Percentiles rank a stretch among this genome's conserved stretches.
phyloP scores from a whole-genome alignment of 257 asterid genomes.

The Euphrasia confusa region DNA sequence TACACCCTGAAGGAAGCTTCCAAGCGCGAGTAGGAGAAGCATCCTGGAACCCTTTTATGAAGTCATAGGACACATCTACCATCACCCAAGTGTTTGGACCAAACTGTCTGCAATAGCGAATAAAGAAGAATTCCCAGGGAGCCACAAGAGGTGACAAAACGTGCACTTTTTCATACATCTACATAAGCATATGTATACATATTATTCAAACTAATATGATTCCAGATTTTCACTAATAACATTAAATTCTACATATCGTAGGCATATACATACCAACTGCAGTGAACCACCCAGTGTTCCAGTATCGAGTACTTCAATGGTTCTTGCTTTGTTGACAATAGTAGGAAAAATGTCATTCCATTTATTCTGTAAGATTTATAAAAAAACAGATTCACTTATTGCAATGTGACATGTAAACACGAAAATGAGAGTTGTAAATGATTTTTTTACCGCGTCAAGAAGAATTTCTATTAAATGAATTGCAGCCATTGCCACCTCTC shows the following conservation, averaged over 20 bases:
- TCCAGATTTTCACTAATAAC: not conserved
- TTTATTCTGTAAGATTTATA: slow-evolving; percentile 37
- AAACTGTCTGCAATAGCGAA: slow-evolving; percentile 52
- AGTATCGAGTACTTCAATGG: slow-evolving; percentile 43
- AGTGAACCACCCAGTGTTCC: slow-evolving; percentile 44
- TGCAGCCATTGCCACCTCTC: slow-evolving; percentile 49
- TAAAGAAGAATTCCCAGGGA: slow-evolving; percentile 57
- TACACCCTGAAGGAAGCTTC: slow-evolving; percentile 77
- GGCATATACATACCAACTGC: slow-evolving; percentile 36
- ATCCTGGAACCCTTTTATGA: slow-evolving; percentile 35
- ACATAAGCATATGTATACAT: slow-evolving; percentile 3
- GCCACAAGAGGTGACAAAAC: slow-evolving; percentile 68
- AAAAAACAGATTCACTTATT: not conserved
- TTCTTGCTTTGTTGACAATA: slow-evolving; percentile 45
- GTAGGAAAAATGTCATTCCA: slow-evolving; percentile 62
- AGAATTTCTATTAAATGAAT: slow-evolving; percentile 47
- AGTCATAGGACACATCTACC: slow-evolving; percentile 55
- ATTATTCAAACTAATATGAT: slow-evolving; percentile 1
- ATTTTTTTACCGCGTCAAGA: slow-evolving; percentile 43
- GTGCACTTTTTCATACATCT: slow-evolving; percentile 69
- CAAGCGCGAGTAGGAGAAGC: slow-evolving; percentile 39
- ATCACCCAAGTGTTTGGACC: slow-evolving; percentile 49
- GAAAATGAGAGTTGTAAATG: slow-evolving; percentile 1
- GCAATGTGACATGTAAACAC: not conserved
- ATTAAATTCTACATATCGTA: slow-evolving; percentile 2